Evolutionary conservation across 257 asterid genomes (phyloP), one percentile per base, ranked within the genome.

Genomic region (Agastache rugosa): DNA sequence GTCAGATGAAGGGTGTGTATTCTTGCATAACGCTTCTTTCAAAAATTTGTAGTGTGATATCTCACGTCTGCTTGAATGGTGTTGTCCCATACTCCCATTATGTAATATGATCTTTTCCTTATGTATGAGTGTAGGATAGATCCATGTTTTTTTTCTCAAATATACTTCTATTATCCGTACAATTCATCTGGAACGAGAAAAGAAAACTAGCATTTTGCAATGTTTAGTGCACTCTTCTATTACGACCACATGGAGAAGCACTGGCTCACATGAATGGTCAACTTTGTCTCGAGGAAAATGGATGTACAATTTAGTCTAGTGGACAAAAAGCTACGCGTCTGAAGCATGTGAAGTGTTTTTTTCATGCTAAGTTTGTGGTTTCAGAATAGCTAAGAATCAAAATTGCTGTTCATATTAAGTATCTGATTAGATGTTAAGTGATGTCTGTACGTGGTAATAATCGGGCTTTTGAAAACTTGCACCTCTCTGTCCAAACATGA

Each of bases 401-500:
- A 20, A 4, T 42, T 11, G 47, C 44, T 8, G 5, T 47, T 62
- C 68, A 22, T 50, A 23, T 42, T 35, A 20, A 17, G 37, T 31
- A n/a, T 59, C 50, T 56, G 45, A 35, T 69, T 25, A 27, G 51
- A 67, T 54, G 23, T 42, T 27, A n/a, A 19, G 19, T 45, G 35
- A 63, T 63, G 51, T 22, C 31, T 10, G 25, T 19, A 60, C 25
- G 16, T 59, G 41, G 8, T 44, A 2, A 1, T 10, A n/a, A 2
- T 67, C 19, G 34, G 19, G 15, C 27, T 41, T 56, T 35, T 5
- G 9, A 22, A 55, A 14, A 39, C 35, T 45, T 68, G 63, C 48
- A 34, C 58, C 82, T 27, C 31, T 17, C 5, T n/a, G 15, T 12
- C 51, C 59, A 45, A 72, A 53, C 23, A 55, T 66, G 67, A 79